Evolutionary conservation across 2,329 filamentous ascomycete genomes (phyloP), one percentile per base, ranked within the genome.

Genomic region (Microcera coccophila): DNA sequence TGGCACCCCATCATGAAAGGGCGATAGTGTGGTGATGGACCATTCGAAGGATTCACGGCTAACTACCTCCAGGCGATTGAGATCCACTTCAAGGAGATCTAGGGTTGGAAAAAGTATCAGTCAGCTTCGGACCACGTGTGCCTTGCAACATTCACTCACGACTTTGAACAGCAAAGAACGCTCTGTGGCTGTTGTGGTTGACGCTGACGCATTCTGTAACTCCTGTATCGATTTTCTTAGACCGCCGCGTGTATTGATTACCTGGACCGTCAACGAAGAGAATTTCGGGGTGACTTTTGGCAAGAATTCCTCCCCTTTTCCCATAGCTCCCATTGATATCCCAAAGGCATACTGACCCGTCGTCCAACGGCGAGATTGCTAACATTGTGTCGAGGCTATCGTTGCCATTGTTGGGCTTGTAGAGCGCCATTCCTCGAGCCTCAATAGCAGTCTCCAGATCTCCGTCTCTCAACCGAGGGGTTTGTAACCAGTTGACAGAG

Each of bases 291-390:
- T 68, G 68, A 62, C 85, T 93, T 48, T 76, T 76, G 1, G 78
- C 81, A 10, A 87, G 52, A 22, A 93, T 78, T 3, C 72, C 76
- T 2, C 87, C 85, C 50, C 74, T 76, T 49, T 61, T 71, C 4
- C 65, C 66, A 36, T 68, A 68, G 21, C 73, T 76, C 2, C 76
- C 77, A 41, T 76, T 80, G 38, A 87, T 70, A 59, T 95, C 86
- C 90, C 90, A 96, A 5, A 95, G 67, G 54, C 84, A 87, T n/a
- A 96, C 76, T 39, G 87, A 89, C 0, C 90, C 90, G 60, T 96
- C 87, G 44, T 94, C 88, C 7, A 95, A 70, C 2, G 90, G 88
- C 1, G 85, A 84, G 14, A 95, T 75, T 0, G 87, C 81, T 41
- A 83, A 71, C 48, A 74, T 49, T 3, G 67, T 68, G 21, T 66